Evolutionary conservation across 2,329 filamentous ascomycete species (phyloP).

Genomic region (Xylariaceae sp.): DNA sequence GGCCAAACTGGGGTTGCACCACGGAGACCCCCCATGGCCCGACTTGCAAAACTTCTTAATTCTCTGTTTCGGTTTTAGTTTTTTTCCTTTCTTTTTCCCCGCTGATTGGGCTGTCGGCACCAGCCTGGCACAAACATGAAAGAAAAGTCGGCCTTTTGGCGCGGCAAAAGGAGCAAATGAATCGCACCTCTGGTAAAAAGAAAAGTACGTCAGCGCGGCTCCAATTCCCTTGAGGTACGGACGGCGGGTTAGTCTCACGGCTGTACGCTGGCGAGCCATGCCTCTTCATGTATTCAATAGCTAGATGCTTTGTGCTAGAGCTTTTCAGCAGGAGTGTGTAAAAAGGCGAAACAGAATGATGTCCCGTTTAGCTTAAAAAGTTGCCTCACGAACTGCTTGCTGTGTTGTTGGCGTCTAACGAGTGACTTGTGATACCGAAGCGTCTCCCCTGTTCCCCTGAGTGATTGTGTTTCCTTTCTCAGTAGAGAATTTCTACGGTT

Average conservation of each 20-base stretch:
- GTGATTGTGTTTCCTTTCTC: neutral
- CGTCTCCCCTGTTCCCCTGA: neutral
- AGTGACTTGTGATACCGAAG: neutral
- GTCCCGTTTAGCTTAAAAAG: neutral
- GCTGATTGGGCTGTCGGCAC: neutral
- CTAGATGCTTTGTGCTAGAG: neutral
- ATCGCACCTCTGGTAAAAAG: constrained; percentile 35
- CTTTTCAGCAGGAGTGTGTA: neutral
- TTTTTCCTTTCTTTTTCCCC: constrained; percentile 6
- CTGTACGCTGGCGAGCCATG: constrained; percentile 17
- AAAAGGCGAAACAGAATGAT: neutral
- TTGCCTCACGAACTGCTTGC: neutral
- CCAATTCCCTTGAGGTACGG: constrained; percentile 34
- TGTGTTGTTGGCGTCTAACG: neutral
- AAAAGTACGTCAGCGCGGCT: constrained; percentile 39
- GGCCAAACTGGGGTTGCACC: constrained; percentile 8
- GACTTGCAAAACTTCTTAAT: constrained; percentile 3
- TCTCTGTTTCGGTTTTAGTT: constrained; percentile 3
- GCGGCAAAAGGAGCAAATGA: constrained; percentile 26
- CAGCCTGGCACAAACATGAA: constrained; percentile 8
- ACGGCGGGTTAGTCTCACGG: constrained; percentile 27
- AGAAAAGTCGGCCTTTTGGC: constrained; percentile 5
- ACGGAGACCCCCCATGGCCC: neutral
- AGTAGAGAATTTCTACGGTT: neutral
- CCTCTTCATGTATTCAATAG: constrained; percentile 7